A percentile compares a stretch with the other conserved stretches of the same genome.
phyloP scores from a whole-genome alignment of 768 basidiomycete species.

The Lactarius sanguifluus region DNA sequence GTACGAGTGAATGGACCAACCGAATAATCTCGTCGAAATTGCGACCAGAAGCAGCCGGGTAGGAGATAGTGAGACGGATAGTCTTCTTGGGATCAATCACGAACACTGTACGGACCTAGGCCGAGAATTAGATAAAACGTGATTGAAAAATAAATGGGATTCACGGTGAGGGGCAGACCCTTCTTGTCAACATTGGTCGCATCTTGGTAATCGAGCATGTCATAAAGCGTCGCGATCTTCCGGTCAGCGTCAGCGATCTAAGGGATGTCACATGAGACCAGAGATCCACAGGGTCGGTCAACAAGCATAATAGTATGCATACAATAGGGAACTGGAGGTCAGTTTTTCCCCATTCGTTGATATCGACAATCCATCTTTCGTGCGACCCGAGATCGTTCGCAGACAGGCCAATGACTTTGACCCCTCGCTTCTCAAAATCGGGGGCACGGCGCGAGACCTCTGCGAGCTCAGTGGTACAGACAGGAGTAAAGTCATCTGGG shows the following conservation, averaged over 20 bases:
- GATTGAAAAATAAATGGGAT: neutral
- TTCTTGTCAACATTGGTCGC: slow-evolving; percentile 82
- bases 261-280: neutral
- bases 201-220: slow-evolving; percentile 97
- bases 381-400: slow-evolving; percentile 89
- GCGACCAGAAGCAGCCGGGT: slow-evolving; percentile 94
- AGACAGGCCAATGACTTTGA: slow-evolving; percentile 92
- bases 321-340: slow-evolving; percentile 91
- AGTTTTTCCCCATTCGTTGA: slow-evolving; percentile 81
- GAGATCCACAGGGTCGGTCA: neutral
- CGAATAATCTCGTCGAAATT: slow-evolving; percentile 80
- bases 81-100: slow-evolving; percentile 96
- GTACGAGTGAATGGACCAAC: slow-evolving; percentile 32
- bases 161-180: slow-evolving; percentile 90
- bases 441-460: slow-evolving; percentile 86
- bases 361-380: slow-evolving; percentile 85
- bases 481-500: slow-evolving; percentile 89
- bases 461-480: slow-evolving; percentile 96
- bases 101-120: slow-evolving; percentile 91
- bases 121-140: slow-evolving; percentile 2
- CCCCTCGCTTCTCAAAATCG: slow-evolving; percentile 84
- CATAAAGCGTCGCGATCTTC: slow-evolving; percentile 81
- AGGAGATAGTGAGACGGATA: slow-evolving; percentile 86
- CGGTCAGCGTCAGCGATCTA: slow-evolving; percentile 93
- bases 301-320: slow-evolving; percentile 33